phyloP scores from a whole-genome alignment of 2,329 filamentous ascomycete genomes.

The Paraconiothyrium sp. region DNA sequence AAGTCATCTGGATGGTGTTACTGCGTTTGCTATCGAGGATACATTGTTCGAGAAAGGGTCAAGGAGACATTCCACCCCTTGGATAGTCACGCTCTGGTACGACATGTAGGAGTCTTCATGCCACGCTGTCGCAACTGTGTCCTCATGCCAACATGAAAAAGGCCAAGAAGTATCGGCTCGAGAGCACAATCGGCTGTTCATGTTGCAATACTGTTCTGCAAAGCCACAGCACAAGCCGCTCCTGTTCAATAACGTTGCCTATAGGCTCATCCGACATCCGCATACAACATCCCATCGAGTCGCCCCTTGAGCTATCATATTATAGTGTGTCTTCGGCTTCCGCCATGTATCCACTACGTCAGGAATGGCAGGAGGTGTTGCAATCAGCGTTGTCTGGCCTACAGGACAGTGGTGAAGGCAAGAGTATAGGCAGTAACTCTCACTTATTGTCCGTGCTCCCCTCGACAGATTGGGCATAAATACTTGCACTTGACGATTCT shows the following conservation, averaged over 20 bases:
- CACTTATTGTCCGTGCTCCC: constrained; percentile 8
- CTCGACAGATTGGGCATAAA: neutral
- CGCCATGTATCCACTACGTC: neutral
- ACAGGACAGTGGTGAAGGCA: neutral
- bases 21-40: neutral
- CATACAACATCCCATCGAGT: too few relatives aligned
- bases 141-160: neutral
- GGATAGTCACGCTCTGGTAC: neutral
- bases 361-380: neutral
- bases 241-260: too few relatives aligned
- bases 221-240: too few relatives aligned
- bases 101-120: neutral
- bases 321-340: neutral
- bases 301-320: neutral
- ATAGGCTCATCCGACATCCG: too few relatives aligned
- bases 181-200: neutral
- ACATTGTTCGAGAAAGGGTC: neutral
- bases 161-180: neutral
- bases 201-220: too few relatives aligned
- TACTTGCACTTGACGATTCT: neutral
- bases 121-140: neutral
- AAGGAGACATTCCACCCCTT: neutral
- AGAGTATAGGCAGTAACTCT: neutral
- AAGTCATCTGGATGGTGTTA: neutral
- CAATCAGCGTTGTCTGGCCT: neutral